Conservation (phyloP, 2,329 filamentous ascomycete genomes). For the Hymenotorrendiella dingleyae region DNA sequence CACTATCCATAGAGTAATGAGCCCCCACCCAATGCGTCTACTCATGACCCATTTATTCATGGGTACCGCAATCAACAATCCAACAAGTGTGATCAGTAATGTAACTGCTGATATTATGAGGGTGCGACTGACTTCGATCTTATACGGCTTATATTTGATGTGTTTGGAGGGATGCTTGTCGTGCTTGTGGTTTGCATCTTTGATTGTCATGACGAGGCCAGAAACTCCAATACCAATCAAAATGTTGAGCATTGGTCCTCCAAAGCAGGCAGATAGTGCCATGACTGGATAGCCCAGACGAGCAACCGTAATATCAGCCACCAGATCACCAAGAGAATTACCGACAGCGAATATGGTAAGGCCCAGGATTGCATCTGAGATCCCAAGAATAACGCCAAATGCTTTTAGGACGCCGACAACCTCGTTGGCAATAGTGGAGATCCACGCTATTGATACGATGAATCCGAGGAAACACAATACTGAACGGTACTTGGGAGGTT, state of each 20-base stretch:
- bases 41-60: slow-evolving; percentile 82
- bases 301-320: slow-evolving; percentile 91
- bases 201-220: slow-evolving; percentile 80
- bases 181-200: slow-evolving; percentile 59
- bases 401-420: slow-evolving; percentile 94
- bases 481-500: slow-evolving; percentile 67
- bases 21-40: slow-evolving; percentile 69
- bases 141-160: slow-evolving; percentile 68
- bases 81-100: slow-evolving; percentile 71
- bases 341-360: slow-evolving; percentile 95
- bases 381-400: slow-evolving; percentile 83
- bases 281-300: slow-evolving; percentile 93
- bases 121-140: slow-evolving; percentile 77
- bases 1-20: slow-evolving; percentile 74
- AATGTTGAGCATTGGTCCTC: slow-evolving; percentile 98
- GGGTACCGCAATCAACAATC: slow-evolving; percentile 75
- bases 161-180: slow-evolving; percentile 60
- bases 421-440: slow-evolving; percentile 90
- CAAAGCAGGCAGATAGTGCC: slow-evolving; percentile 90
- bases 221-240: slow-evolving; percentile 88
- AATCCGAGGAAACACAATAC: slow-evolving; percentile 87
- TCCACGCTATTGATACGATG: slow-evolving; percentile 88
- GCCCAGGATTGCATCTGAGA: slow-evolving; percentile 90
- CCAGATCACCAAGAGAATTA: slow-evolving; percentile 88
- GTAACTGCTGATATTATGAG: slow-evolving; percentile 82